Conservation (phyloP, 176 grass and related monocot genomes). For the Hordeum marinum region DNA sequence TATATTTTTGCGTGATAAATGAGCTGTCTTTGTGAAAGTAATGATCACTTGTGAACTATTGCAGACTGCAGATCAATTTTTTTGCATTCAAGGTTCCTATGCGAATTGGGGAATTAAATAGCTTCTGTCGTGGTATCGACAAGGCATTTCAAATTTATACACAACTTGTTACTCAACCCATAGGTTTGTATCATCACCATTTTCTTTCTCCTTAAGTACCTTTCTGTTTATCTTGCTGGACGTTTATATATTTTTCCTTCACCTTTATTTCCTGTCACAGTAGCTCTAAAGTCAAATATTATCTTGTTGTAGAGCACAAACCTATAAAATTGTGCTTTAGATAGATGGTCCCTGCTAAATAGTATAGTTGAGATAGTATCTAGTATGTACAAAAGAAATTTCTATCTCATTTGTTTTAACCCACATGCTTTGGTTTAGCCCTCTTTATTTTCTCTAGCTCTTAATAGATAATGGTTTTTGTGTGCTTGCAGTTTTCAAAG, state of each 20-base stretch:
- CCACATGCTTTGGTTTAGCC: background rate
- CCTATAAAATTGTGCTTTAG: constrained; percentile 5
- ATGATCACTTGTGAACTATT: constrained; percentile 28
- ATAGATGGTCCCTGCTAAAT: background rate
- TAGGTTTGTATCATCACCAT: constrained; percentile 57
- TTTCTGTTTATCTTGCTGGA: background rate
- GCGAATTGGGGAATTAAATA: constrained; percentile 69
- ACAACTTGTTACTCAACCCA: constrained; percentile 54
- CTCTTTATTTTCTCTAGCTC: constrained; percentile 12
- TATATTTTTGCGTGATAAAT: constrained; percentile 1
- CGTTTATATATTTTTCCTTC: background rate
- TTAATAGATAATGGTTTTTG: background rate
- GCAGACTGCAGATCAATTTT: constrained; percentile 97
- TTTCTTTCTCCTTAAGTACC: constrained; percentile 23
- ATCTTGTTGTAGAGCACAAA: background rate
- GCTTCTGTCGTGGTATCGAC: constrained; percentile 82
- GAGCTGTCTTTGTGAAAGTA: background rate
- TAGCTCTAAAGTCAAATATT: constrained; percentile 13
- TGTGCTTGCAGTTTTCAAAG: constrained; percentile 71
- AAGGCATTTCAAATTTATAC: constrained; percentile 95
- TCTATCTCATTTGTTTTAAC: background rate
- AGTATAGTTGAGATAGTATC: constrained; percentile 10
- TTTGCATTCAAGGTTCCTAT: constrained; percentile 91
- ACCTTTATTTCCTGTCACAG: constrained; percentile 4
- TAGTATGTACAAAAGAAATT: constrained; percentile 12